Evolutionary conservation across 1,284 basidiomycete genomes (phyloP), one percentile per base, ranked within the genome.

Genomic region (Trichosporon sp.): DNA sequence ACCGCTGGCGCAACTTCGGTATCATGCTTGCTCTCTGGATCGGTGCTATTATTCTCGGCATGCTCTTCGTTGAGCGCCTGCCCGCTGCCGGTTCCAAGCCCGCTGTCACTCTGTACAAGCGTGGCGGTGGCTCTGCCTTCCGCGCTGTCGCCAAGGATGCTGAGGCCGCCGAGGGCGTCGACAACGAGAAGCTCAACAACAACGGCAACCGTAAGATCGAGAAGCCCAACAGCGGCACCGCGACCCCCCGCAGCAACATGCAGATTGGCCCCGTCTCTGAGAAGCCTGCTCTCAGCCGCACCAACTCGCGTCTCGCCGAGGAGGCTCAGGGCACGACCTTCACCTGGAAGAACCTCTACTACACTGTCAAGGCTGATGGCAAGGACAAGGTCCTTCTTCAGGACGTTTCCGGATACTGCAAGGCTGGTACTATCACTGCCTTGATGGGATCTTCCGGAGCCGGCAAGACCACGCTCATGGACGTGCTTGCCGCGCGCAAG

Each of bases 371-470:
- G 32, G 78, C 80, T 29, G 72, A 76, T 23, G 59, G 58, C 49
- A 77, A 80, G 29, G 72, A 80, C 10, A 71, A 74, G 34, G 72
- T 77, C 36, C 71, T 85, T 9, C 80, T 85, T 56, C 75, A 83
- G 69, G 74, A 81, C 33, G 80, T 85, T 16, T 81, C 75, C 37
- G 84, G 84, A 0, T 84, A 81, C 70, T 81, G 83, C 73, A 81
- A 82, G 71, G 82, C 83, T 1, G 83, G 84, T 4, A 80, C 77
- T 1, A 75, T 84, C 37, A 83, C 82, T 1, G 82, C 82, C 0
- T 69, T 83, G 21, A 83, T 83, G 82, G 79, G 79, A 1, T 73
- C 78, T 0, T 79, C 77, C 0, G 81, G 73, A 52, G 78, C 80
- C 0, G 78, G 80, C 11, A 82, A 82, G 70, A 82, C 81, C 0